phyloP scores from a whole-genome alignment of 2,329 filamentous ascomycete genomes.

The Cytospora piceae region DNA sequence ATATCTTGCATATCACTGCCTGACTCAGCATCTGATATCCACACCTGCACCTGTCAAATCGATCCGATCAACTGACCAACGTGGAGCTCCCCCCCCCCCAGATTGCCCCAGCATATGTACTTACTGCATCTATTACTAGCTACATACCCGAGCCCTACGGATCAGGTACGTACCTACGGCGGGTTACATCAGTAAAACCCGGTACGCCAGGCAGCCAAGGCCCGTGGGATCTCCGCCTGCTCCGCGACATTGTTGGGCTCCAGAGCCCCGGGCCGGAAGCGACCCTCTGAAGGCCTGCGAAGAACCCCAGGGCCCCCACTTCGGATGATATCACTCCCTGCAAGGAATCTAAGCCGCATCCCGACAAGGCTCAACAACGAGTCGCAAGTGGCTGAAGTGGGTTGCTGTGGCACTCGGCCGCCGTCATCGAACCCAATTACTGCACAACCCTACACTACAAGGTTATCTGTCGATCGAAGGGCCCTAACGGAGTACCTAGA shows the following conservation, averaged over 20 bases:
- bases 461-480: neutral
- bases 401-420: neutral
- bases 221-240: neutral
- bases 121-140: neutral
- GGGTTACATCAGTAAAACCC: neutral
- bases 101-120: neutral
- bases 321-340: slow-evolving; percentile 16
- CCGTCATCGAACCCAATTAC: neutral
- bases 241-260: neutral
- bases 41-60: neutral
- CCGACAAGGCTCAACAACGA: neutral
- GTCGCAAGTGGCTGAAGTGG: neutral
- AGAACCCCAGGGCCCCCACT: slow-evolving; percentile 1
- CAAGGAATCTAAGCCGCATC: slow-evolving; percentile 1
- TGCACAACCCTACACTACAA: neutral
- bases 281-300: neutral
- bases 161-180: neutral
- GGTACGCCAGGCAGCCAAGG: neutral
- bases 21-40: neutral
- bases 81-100: neutral
- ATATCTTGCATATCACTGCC: slow-evolving; percentile 1
- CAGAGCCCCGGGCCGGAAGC: neutral
- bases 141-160: neutral
- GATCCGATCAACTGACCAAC: neutral
- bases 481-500: neutral